phyloP scores from a whole-genome alignment of 139 green algal genomes.

The Volvox reticuliferus region DNA sequence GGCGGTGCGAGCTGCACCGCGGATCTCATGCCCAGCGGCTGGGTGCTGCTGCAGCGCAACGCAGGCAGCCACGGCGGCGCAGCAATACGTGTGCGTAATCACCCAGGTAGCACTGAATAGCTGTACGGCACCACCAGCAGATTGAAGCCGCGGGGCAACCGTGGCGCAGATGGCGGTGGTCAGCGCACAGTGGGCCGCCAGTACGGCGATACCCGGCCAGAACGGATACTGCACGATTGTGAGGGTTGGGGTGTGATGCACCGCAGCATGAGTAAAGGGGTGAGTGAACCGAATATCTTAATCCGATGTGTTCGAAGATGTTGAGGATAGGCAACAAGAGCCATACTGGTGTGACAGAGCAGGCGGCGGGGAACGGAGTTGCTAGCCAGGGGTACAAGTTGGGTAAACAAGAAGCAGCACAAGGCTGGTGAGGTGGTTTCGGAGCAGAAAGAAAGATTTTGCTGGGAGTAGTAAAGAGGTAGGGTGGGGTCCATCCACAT shows the following conservation, averaged over 20 bases:
- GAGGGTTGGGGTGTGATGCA: neutral
- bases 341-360: no score
- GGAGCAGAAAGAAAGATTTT: no score
- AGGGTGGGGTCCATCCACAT: no score
- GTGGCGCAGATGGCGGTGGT: slow-evolving; percentile 7
- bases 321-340: no score
- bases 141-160: neutral
- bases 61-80: neutral
- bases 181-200: slow-evolving; percentile 19
- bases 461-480: no score
- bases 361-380: no score
- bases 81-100: neutral
- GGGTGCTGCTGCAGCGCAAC: slow-evolving; percentile 36
- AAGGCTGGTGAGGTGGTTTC: no score
- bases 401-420: no score
- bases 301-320: no score
- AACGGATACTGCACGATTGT: slow-evolving; percentile 20
- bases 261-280: no score
- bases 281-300: no score
- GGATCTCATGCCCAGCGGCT: neutral
- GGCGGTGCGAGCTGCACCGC: neutral
- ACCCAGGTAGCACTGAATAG: neutral
- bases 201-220: slow-evolving; percentile 6
- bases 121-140: neutral
- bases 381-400: no score